Evolutionary conservation across 148 eudicot genomes (phyloP).

Genomic region (Chenopodium suecicum): DNA sequence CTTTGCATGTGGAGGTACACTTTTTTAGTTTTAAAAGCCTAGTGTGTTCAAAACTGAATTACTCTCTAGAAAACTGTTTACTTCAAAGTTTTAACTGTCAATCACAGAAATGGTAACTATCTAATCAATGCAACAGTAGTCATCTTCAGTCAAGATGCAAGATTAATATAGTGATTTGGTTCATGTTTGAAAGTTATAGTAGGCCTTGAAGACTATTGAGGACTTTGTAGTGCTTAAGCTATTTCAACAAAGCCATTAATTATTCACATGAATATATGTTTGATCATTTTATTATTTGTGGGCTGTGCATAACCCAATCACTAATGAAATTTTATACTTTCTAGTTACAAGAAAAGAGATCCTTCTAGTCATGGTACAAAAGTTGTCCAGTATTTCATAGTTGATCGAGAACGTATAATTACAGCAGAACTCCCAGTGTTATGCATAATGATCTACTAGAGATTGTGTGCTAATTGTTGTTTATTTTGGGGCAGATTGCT

Average conservation of each 20-base stretch:
- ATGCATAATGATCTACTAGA: background rate
- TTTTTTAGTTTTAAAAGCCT: background rate
- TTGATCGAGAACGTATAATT: background rate
- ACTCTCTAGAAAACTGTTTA: background rate
- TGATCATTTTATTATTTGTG: background rate
- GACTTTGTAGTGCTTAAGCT: background rate
- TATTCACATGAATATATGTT: background rate
- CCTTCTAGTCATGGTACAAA: background rate
- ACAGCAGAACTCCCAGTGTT: background rate
- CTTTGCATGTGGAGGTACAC: conserved; percentile 84
- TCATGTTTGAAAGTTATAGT: background rate
- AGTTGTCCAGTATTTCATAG: background rate
- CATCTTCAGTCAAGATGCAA: background rate
- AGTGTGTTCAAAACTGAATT: background rate
- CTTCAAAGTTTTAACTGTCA: background rate
- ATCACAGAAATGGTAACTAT: background rate
- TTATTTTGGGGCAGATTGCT: conserved; percentile 65
- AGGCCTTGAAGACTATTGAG: background rate
- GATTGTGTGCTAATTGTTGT: background rate
- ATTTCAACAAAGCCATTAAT: background rate
- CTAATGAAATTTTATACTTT: background rate
- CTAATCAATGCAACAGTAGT: background rate
- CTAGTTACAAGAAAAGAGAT: background rate
- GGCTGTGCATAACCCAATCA: background rate
- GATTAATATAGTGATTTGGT: background rate